phyloP scores from a whole-genome alignment of 192 early-diverging fungal genomes.

The Coemansia pectinata region DNA sequence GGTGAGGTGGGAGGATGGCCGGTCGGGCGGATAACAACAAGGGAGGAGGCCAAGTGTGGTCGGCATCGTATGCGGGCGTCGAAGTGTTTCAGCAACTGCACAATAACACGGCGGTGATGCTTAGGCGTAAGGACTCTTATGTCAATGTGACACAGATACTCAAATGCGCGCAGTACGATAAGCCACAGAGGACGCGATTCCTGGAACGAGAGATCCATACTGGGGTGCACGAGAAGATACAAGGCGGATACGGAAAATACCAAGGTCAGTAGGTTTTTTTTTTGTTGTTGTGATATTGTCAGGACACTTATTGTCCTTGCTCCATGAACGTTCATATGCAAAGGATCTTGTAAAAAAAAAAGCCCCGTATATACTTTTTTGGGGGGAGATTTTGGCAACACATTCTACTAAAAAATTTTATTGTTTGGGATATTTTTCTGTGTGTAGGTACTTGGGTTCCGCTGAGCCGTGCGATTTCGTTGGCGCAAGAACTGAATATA shows the following conservation, averaged over 20 bases:
- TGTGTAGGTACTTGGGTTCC: conserved; percentile 57
- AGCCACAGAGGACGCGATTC: conserved; percentile 82
- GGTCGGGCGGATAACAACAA: conserved; percentile 4
- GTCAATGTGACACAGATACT: conserved; percentile 94
- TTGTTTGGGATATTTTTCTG: neutral
- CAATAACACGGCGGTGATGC: conserved; percentile 76
- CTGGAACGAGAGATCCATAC: conserved; percentile 82
- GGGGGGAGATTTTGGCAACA: neutral
- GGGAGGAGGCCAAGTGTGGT: conserved; percentile 42
- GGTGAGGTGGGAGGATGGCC: neutral
- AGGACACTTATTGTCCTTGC: neutral
- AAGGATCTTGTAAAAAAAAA: neutral
- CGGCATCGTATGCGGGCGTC: conserved; percentile 62
- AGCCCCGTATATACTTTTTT: conserved; percentile 2
- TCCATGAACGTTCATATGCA: conserved; percentile 2
- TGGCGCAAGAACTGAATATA: conserved; percentile 40
- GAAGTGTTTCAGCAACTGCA: conserved; percentile 79
- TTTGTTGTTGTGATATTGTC: neutral
- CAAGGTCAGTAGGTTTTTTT: conserved; percentile 61
- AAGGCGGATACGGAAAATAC: conserved; percentile 95
- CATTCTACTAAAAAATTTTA: conserved; percentile 1
- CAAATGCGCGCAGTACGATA: conserved; percentile 86
- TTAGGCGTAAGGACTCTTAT: conserved; percentile 73
- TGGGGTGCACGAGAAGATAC: conserved; percentile 88
- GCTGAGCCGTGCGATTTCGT: conserved; percentile 35